Evolutionary conservation across 352 stramenopile genomes (phyloP).

Genomic region (Pythium dissotocum): DNA sequence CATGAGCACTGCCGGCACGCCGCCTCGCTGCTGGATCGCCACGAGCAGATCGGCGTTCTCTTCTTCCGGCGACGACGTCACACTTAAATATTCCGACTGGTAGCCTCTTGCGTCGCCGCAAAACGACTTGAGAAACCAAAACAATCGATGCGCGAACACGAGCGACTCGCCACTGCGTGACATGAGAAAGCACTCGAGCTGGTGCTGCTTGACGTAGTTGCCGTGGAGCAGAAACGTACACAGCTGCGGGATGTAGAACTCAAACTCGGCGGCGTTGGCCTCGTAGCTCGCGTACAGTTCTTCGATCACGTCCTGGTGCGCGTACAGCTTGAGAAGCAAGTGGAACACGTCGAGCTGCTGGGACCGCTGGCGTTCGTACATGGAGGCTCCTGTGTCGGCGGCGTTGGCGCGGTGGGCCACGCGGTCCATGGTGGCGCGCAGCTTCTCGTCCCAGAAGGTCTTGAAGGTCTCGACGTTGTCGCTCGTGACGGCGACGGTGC

Average conservation of each 20-base stretch:
- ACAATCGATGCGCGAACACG: slow-evolving; percentile 81
- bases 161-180: slow-evolving; percentile 77
- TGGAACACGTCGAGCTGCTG: slow-evolving; percentile 58
- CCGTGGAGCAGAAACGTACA: slow-evolving; percentile 86
- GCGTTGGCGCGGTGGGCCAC: slow-evolving; percentile 35
- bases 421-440: slow-evolving; percentile 60
- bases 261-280: slow-evolving; percentile 62
- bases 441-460: slow-evolving; percentile 78
- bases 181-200: slow-evolving; percentile 87
- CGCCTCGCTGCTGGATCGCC: slow-evolving; percentile 65
- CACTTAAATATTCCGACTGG: slow-evolving; percentile 77
- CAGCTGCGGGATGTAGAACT: slow-evolving; percentile 91
- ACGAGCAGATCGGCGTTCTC: slow-evolving; percentile 65
- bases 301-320: slow-evolving; percentile 79
- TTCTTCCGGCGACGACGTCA: slow-evolving; percentile 51
- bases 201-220: slow-evolving; percentile 82
- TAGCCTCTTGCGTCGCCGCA: slow-evolving; percentile 64
- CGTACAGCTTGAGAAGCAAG: slow-evolving; percentile 76
- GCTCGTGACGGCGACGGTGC: neutral
- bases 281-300: slow-evolving; percentile 76
- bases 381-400: slow-evolving; percentile 15
- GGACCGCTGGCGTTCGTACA: slow-evolving; percentile 23
- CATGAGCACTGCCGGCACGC: slow-evolving; percentile 74
- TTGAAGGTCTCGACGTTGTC: slow-evolving; percentile 73
- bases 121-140: slow-evolving; percentile 90